A percentile compares a stretch with the other conserved stretches of the same genome.
Conservation (phyloP, 2,329 filamentous ascomycete genomes). For the Aspergillus sp. region DNA sequence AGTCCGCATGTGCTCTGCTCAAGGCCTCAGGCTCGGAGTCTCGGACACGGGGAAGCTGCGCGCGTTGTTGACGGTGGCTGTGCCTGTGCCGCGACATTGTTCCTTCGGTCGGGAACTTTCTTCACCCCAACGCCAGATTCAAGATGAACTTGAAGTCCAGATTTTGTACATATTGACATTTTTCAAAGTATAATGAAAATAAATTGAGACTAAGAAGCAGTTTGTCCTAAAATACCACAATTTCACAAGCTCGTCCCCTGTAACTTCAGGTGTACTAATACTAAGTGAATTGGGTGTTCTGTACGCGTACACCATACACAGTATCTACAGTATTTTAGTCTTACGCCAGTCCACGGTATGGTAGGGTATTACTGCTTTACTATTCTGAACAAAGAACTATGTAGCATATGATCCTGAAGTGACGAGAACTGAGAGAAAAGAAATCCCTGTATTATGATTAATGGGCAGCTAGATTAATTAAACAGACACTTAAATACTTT, state of each 20-base stretch:
- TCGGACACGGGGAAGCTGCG: neutral
- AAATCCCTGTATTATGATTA: neutral
- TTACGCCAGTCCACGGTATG: neutral
- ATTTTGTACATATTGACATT: neutral
- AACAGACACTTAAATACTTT: neutral
- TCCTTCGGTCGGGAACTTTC: neutral
- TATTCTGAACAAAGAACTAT: neutral
- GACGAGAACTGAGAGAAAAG: neutral
- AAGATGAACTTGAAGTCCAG: neutral
- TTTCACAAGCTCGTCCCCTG: neutral
- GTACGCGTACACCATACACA: slow-evolving; percentile 7
- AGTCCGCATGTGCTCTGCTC: neutral
- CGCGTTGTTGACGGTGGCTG: slow-evolving; percentile 2
- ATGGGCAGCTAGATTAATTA: neutral
- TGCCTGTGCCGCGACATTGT: slow-evolving; percentile 3
- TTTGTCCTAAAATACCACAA: neutral
- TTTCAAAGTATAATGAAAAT: neutral
- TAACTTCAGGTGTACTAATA: slow-evolving; percentile 7
- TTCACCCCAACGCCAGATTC: neutral
- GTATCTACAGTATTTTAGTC: neutral
- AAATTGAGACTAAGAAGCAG: neutral
- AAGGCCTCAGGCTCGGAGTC: too few species aligned
- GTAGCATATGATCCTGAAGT: neutral
- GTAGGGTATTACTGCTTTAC: slow-evolving; percentile 7
- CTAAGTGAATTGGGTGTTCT: slow-evolving; percentile 10